These are phyloP conservation scores for Mycena galericulata DNA, from an alignment of 768 basidiomycete species.

Conservation along the genomic window DNA sequence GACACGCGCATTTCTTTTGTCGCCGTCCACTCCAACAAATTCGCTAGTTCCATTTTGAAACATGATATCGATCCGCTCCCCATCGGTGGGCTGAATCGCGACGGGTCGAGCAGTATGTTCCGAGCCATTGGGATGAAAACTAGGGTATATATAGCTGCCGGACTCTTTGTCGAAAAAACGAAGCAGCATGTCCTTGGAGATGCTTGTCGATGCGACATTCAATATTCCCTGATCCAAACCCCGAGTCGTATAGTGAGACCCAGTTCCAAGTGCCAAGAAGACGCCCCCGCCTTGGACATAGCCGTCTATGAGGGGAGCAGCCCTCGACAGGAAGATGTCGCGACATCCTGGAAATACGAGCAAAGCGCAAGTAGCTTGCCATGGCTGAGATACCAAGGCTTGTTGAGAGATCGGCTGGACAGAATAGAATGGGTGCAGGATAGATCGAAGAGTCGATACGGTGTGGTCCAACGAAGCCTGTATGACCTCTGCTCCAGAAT, in stretches of 20 bases:
- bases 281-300: constrained; percentile 78
- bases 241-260: constrained; percentile 56
- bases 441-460: constrained; percentile 58
- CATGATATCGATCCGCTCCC: constrained; percentile 44
- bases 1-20: constrained; percentile 40
- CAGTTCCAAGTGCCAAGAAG: constrained; percentile 75
- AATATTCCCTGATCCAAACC: constrained; percentile 54
- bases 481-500: constrained; percentile 71
- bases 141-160: constrained; percentile 47
- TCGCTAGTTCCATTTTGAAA: constrained; percentile 39
- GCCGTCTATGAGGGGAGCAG: constrained; percentile 60
- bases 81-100: constrained; percentile 37
- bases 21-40: constrained; percentile 46
- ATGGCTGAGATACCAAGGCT: constrained; percentile 75
- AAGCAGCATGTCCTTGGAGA: constrained; percentile 46
- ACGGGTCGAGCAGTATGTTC: constrained; percentile 28
- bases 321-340: constrained; percentile 52
- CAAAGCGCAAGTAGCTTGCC: constrained; percentile 80
- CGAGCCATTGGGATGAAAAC: constrained; percentile 32
- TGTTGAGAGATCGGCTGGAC: constrained; percentile 75
- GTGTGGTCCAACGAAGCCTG: constrained; percentile 58
- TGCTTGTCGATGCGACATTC: constrained; percentile 47
- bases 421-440: constrained; percentile 81
- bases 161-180: constrained; percentile 51
- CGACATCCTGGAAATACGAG: constrained; percentile 81